Base-by-base conservation (phyloP, 306 rosid species). In the Acacia confusa region DNA sequence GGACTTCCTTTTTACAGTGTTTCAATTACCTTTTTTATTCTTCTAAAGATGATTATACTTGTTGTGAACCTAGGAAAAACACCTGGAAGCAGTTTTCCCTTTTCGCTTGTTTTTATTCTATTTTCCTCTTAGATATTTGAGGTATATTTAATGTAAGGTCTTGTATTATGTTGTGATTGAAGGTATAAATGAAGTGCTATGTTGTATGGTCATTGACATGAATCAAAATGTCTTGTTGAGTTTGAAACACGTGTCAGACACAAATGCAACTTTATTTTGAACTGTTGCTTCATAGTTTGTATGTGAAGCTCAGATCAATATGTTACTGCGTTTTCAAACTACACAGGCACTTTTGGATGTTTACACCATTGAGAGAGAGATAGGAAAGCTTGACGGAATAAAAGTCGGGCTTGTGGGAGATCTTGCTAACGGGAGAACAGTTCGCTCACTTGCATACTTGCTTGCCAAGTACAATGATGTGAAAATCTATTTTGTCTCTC, bases 381-480 rank as follows among this genome's bases (percentile, higher is more conserved):
- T 92, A 47, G 97, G 97, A 78, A 88, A 84, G 86, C 85, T 92
- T 44, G 97, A 94, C 75, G 92, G 91, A 14, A 91, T 92, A 41
- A 91, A 81, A 80, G 93, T 94, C 80, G 98, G 89, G 76, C 93
- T 90, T 25, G 97, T 94, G 41, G 97, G 98, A 78, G 98, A 91
- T 84, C 97, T 92, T 81, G 94, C 97, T 10, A 92, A 90, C 44
- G 98, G 97, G 61, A 92, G 98, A 86, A 92, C 98, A 5, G 97
- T 92, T 63, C 94, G 94, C 44, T 94, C 98, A 14, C 87, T 94
- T 71, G 97, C 97, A 30, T 94, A 90, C 87, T 85, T 94, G 90
- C 97, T 92, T 22, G 88, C 94, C 34, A 94, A 87, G 85, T 94
- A 90, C 87, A 70, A 81, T 24, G 89, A 92, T 85, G 94, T 94